Base-by-base conservation (phyloP, 2,329 filamentous ascomycete species). In the Orbilia blumenaviensis region DNA sequence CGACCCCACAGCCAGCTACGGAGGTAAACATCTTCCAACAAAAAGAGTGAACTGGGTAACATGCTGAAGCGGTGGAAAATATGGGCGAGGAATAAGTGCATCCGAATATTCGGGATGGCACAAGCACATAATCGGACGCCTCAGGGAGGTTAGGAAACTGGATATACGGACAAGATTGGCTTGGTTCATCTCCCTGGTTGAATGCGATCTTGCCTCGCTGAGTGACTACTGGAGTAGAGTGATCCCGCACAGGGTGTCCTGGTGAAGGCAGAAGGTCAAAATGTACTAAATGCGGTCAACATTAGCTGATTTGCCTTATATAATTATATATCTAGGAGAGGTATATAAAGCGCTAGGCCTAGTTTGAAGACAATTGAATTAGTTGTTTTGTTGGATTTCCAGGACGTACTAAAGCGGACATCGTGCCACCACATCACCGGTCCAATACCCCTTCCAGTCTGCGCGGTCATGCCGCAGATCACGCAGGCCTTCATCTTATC, bases 11-110 rank as follows among this genome's bases (percentile, higher is more conserved):
- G 16, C 34, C 44, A 21, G 29, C 34, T 2, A 60, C 14, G 2
- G 29, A 38, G 12, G 50, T 27, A 32, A 60, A 68, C 14, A 68
- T 27, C 8, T 61, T 16, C 64, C 64, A 68, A 21, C 64, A 68
- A 52, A 50, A 68, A 6, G 25, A 12, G 23, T 68, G 64, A 23
- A 68, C 29, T 1, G 64, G 64, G 23, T 41, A 68, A 29, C 64
- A 68, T 8, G 64, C 64, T 12, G 64, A 66, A 3, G 6, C 14
- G 1, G 2, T 1, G 3, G 32, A n/a, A 25, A 56, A 44, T 9
- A 14, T 21, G 4, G 8, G 12, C 8, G 10, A 16, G 3, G 18
- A 7, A 42, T 52, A 25, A 12, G 1, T 2, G 6, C 21, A 25
- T 10, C 61, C 44, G 16, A 52, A 21, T 8, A 54, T 14, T 29